These are phyloP conservation scores for Aspergillus clavatus DNA, from an alignment of 2,329 filamentous ascomycete species.

Conservation along the genomic window DNA sequence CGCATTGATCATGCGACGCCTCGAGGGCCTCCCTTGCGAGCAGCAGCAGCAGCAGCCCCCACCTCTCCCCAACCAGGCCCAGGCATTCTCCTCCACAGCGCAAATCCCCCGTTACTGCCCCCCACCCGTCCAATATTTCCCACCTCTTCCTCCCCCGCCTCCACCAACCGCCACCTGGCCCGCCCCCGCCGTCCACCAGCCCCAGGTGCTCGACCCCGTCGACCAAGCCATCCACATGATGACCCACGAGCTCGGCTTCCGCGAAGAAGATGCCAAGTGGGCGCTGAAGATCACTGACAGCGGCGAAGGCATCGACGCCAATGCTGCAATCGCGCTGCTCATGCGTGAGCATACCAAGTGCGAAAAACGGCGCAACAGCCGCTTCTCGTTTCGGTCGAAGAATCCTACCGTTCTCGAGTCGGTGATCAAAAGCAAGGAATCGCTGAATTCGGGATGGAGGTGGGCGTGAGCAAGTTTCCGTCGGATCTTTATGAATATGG, in stretches of 20 bases:
- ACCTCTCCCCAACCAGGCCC: constrained; percentile 8
- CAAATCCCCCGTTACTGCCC: constrained; percentile 12
- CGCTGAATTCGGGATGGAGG: constrained; percentile 32
- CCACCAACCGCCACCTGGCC: constrained; percentile 6
- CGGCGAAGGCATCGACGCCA: constrained; percentile 54
- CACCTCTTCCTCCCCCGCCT: constrained; percentile 12
- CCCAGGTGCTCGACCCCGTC: constrained; percentile 47
- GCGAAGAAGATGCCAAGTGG: constrained; percentile 50
- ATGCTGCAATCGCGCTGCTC: constrained; percentile 54
- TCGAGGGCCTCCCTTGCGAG: constrained; percentile 22
- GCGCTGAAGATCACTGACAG: constrained; percentile 57
- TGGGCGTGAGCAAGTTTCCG: constrained; percentile 29
- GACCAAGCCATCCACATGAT: constrained; percentile 54
- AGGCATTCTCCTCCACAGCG: constrained; percentile 8
- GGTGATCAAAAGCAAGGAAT: constrained; percentile 22
- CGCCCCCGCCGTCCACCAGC: constrained; percentile 1
- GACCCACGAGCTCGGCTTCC: constrained; percentile 56
- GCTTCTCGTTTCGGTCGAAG: constrained; percentile 13
- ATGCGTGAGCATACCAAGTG: constrained; percentile 36
- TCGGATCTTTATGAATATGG: not conserved
- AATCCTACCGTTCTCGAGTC: constrained; percentile 19
- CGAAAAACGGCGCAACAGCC: constrained; percentile 14
- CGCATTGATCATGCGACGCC: constrained; percentile 31
- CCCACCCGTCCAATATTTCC: not conserved
- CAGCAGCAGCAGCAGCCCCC: too few relatives aligned